Evolutionary conservation across 257 asterid species (phyloP), one percentile per base, ranked within the genome.

Genomic region (Solanum pennellii): DNA sequence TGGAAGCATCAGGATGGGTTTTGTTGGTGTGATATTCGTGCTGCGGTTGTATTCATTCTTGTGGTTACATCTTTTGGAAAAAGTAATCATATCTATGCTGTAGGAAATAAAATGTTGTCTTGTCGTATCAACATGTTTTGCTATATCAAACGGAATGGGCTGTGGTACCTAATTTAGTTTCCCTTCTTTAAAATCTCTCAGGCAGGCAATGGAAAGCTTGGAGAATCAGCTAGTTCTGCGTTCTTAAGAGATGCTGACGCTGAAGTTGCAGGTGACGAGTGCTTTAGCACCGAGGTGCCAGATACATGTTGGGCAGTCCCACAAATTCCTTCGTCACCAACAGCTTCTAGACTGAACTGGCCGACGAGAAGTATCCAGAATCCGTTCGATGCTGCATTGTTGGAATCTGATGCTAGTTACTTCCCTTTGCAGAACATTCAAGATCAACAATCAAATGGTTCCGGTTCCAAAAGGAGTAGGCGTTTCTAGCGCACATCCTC

Each of bases 301-400:
- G 94, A 94, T 20, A 18, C 96, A 27, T 91, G 89, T 18, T 93
- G 98, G 94, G 92, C 98, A 8, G 98, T 94, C 72, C 99, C 98
- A 7, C 92, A 94, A 87, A 90, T 97, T 73, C 94, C 93, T 35
- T 94, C 98, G 29, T 96, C 98, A 0, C 98, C 98, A 14, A 97
- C 98, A 45, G 93, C 98, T 82, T 95, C 98, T 0, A 98, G 98
- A 35, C 93, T 95, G 39, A 27, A 86, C 87, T 95, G 99, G 95
- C 93, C 95, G 4, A 92, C 94, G 10, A 92, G 90, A 82, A 88
- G 59, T 56, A 39, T 88, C 49, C 93, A 82, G 33, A 82, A 85
- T 88, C 86, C 41, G 2, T 71, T 88, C 2, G 93, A 93, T 65
- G 87, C 90, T 15, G 88, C 91, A n/a, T 91, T 84, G 86, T 95